phyloP scores from a whole-genome alignment of 768 basidiomycete species.

The Suillus alpinus region DNA sequence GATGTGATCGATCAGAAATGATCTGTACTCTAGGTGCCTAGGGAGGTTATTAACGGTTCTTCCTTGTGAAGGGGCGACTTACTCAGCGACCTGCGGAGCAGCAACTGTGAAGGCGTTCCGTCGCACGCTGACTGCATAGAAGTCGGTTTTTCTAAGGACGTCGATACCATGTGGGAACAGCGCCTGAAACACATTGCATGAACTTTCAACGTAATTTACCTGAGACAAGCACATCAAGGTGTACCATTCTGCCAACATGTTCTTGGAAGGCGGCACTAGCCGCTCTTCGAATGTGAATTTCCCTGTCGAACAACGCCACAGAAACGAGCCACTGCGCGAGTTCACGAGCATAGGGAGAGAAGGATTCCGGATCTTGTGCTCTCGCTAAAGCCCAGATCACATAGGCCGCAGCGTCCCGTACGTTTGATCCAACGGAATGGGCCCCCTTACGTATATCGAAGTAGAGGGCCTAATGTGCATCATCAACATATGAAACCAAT shows the following conservation, averaged over 20 bases:
- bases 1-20: conserved; percentile 68
- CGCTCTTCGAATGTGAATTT: conserved; percentile 90
- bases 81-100: conserved; percentile 87
- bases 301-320: conserved; percentile 87
- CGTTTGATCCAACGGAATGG: conserved; percentile 91
- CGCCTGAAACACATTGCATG: conserved; percentile 46
- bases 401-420: conserved; percentile 93
- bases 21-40: conserved; percentile 79
- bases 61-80: conserved; percentile 32
- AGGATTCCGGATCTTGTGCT: conserved; percentile 55
- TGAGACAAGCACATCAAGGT: conserved; percentile 8
- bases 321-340: conserved; percentile 74
- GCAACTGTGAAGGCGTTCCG: conserved; percentile 82
- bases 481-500: conserved; percentile 9
- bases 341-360: conserved; percentile 57
- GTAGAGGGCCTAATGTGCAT: conserved; percentile 65
- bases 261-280: conserved; percentile 99
- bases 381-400: conserved; percentile 93
- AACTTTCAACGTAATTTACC: conserved; percentile 11
- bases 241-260: conserved; percentile 89
- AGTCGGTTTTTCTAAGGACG: conserved; percentile 88
- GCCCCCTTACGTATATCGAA: conserved; percentile 92
- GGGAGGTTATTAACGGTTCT: conserved; percentile 6
- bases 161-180: conserved; percentile 94
- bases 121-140: conserved; percentile 87